phyloP scores from a whole-genome alignment of 2,329 filamentous ascomycete genomes.

The Beauveria rudraprayagi region DNA sequence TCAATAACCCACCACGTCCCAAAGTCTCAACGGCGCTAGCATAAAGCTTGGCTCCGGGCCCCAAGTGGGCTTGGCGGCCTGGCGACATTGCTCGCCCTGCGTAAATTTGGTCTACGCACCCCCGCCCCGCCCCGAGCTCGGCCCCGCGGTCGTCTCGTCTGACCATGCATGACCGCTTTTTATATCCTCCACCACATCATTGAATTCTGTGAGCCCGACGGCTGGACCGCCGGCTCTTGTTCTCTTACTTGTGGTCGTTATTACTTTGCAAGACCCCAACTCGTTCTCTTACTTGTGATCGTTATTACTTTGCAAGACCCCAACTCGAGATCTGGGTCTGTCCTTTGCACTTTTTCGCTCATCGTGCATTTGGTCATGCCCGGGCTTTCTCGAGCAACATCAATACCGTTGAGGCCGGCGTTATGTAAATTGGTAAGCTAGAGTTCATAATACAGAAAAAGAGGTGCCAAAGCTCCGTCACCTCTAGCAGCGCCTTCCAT shows the following conservation, averaged over 20 bases:
- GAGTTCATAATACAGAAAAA: not conserved
- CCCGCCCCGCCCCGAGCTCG: not conserved
- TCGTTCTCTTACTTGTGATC: no score
- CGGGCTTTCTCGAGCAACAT: not conserved
- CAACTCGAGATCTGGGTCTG: no score
- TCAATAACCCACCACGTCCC: no score
- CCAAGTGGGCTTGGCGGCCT: not conserved
- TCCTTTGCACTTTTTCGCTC: no score
- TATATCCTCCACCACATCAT: not conserved
- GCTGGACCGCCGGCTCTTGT: no score
- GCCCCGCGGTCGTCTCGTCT: not conserved
- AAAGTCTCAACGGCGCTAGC: not conserved
- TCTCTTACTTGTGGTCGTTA: no score
- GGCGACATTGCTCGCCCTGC: not conserved
- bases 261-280: no score
- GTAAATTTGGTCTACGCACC: not conserved
- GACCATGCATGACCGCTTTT: not conserved
- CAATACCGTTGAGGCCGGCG: no score
- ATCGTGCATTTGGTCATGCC: not conserved
- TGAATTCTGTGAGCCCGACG: no score
- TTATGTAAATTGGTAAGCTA: not conserved
- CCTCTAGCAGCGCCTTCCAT: not conserved
- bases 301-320: no score
- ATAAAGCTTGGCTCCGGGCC: not conserved
- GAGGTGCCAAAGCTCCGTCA: not conserved